Evolutionary conservation across 2,329 filamentous ascomycete genomes (phyloP).

Genomic region (Epichloe bromicola): DNA sequence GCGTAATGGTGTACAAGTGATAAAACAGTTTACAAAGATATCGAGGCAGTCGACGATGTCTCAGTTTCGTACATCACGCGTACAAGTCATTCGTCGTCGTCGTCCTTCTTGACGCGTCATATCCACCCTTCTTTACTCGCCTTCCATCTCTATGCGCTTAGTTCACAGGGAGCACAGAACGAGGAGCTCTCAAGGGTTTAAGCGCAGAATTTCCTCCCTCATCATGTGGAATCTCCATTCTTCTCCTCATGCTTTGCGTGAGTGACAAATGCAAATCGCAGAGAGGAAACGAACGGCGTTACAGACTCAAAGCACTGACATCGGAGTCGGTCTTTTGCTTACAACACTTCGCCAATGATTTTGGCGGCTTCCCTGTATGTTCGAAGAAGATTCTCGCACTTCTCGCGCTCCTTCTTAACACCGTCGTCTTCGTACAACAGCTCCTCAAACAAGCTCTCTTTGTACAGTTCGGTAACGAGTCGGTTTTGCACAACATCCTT

Average conservation of each 20-base stretch:
- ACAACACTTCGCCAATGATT: conserved; percentile 93
- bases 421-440: conserved; percentile 94
- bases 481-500: conserved; percentile 97
- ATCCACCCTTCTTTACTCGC: not conserved
- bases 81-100: not conserved
- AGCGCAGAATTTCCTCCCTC: too few relatives aligned
- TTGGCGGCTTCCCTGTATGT: conserved; percentile 97
- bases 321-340: conserved; percentile 13
- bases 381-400: conserved; percentile 89
- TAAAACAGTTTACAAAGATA: conserved; percentile 1
- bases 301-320: too few relatives aligned
- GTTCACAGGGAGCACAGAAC: not conserved
- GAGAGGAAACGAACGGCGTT: too few relatives aligned
- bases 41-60: not conserved
- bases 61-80: not conserved
- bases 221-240: too few relatives aligned
- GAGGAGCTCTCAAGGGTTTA: not conserved
- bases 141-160: not conserved
- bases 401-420: conserved; percentile 94
- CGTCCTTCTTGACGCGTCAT: not conserved
- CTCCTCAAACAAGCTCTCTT: conserved; percentile 80
- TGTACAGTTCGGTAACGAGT: conserved; percentile 90
- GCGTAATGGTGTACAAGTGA: conserved; percentile 1
- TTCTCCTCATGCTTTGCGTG: too few relatives aligned
- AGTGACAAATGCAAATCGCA: too few relatives aligned